These are phyloP conservation scores for Asparagopsis taxiformis DNA, from an alignment of 31 red algal genomes.

Conservation along the genomic window DNA sequence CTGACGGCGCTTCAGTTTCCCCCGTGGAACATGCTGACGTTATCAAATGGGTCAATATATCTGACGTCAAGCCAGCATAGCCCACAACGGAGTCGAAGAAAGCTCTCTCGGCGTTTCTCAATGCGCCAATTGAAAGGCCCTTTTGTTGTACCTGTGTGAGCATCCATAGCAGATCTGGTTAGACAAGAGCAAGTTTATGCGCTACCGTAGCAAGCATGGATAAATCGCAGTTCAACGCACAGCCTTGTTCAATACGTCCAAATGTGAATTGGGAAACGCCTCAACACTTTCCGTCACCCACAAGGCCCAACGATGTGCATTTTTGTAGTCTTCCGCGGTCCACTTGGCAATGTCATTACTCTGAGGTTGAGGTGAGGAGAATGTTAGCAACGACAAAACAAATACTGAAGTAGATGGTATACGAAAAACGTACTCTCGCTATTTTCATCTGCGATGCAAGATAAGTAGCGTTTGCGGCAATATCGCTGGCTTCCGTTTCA, in stretches of 20 bases:
- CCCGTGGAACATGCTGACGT: conserved; percentile 13
- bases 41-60: conserved; percentile 22
- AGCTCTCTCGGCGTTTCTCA: conserved; percentile 26
- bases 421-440: background rate
- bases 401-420: too few species aligned
- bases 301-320: conserved; percentile 43
- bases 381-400: too few species aligned
- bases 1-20: background rate
- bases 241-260: conserved; percentile 1
- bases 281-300: conserved; percentile 37
- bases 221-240: conserved; percentile 4
- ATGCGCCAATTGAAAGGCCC: background rate
- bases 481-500: background rate
- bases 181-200: background rate
- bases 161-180: too few species aligned
- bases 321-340: conserved; percentile 31
- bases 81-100: conserved; percentile 53
- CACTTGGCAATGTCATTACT: conserved; percentile 43
- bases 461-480: background rate
- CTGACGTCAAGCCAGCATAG: conserved; percentile 25
- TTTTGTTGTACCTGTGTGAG: conserved; percentile 16
- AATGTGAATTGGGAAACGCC: conserved; percentile 16
- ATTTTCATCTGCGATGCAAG: background rate
- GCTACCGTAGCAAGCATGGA: background rate
- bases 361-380: too few species aligned